A percentile compares a stretch with the other conserved stretches of the same genome.
Evolutionary conservation across 345 rosid genomes (phyloP).

Genomic region (Pugionium cornutum): DNA sequence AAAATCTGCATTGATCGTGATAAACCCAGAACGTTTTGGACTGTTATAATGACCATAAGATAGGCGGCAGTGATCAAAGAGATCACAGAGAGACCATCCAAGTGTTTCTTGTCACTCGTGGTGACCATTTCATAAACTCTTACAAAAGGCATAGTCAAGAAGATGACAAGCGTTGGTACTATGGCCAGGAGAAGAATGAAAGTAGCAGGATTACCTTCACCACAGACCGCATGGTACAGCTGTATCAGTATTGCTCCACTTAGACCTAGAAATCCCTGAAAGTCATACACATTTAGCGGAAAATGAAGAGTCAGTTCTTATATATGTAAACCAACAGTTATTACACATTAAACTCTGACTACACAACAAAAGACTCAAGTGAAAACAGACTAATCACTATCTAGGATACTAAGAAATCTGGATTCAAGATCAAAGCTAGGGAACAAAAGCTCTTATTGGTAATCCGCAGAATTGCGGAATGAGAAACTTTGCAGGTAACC

Average conservation of each 20-base stretch:
- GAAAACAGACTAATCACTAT: not conserved
- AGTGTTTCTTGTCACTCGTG: slow-evolving; percentile 60
- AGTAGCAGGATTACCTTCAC: slow-evolving; percentile 55
- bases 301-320: not conserved
- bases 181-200: slow-evolving; percentile 74
- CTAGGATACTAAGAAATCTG: not conserved
- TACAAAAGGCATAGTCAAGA: slow-evolving; percentile 64
- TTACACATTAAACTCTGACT: not conserved
- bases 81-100: slow-evolving; percentile 68
- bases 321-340: not conserved
- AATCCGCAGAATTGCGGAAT: no score
- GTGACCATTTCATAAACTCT: slow-evolving; percentile 53
- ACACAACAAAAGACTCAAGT: slow-evolving; percentile 3
- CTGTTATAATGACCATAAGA: slow-evolving; percentile 60
- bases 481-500: no score
- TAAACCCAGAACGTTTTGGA: slow-evolving; percentile 56
- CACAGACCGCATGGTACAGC: slow-evolving; percentile 51
- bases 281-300: not conserved
- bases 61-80: slow-evolving; percentile 63
- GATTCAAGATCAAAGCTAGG: not conserved
- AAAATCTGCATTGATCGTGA: slow-evolving; percentile 51
- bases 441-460: not conserved
- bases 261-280: slow-evolving; percentile 89
- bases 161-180: slow-evolving; percentile 60
- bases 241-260: slow-evolving; percentile 85